These are phyloP conservation scores for Scalesia atractyloides DNA, from an alignment of 129 eudicot species.

Conservation along the genomic window DNA sequence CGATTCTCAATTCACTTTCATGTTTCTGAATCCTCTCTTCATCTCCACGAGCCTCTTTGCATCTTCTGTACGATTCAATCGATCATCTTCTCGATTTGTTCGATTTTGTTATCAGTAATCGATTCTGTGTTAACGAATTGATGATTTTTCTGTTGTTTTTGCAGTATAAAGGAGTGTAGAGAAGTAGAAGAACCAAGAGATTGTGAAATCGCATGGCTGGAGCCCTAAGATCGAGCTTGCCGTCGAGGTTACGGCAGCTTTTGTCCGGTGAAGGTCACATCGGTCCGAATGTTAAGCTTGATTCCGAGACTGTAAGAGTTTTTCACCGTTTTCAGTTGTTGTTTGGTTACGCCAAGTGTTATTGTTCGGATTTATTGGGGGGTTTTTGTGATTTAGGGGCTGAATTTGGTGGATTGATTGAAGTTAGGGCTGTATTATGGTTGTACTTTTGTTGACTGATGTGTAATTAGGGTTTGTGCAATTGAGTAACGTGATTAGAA, in stretches of 20 bases:
- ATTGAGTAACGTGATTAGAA: conserved; percentile 10
- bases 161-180: conserved; percentile 63
- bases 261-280: conserved; percentile 72
- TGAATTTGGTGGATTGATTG: conserved; percentile 11
- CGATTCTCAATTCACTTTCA: conserved; percentile 33
- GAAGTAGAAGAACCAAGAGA: conserved; percentile 32
- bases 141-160: background rate
- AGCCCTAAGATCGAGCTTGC: conserved; percentile 92
- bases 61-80: conserved; percentile 14
- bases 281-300: conserved; percentile 83
- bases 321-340: background rate
- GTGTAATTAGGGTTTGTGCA: conserved; percentile 5
- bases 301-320: conserved; percentile 78
- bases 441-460: conserved; percentile 2
- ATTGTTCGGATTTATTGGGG: conserved; percentile 10
- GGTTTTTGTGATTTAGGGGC: conserved; percentile 22
- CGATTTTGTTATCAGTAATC: background rate
- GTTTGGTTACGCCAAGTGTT: background rate
- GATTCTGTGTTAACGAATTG: conserved; percentile 9
- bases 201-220: conserved; percentile 52
- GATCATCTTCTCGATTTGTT: conserved; percentile 29
- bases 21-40: conserved; percentile 42
- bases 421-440: conserved; percentile 25
- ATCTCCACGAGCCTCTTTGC: conserved; percentile 34
- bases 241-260: conserved; percentile 88